Conservation (phyloP, 2,329 filamentous ascomycete genomes). For the Sordariomycetes sp. region DNA sequence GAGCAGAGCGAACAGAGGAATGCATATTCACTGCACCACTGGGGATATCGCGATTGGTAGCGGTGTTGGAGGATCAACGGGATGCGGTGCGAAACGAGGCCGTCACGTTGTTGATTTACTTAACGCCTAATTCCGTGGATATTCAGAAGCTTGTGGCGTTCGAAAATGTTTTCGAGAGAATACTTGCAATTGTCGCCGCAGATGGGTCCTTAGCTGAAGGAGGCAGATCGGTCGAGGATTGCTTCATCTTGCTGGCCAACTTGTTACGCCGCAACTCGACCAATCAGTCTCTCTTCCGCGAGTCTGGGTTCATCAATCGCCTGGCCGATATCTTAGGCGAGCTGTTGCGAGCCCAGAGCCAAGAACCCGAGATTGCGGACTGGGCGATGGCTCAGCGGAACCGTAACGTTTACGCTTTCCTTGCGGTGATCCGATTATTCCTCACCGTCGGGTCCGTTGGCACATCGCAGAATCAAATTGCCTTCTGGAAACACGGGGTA, state of each 20-base stretch:
- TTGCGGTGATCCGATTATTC: slow-evolving; percentile 82
- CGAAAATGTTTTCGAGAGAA: slow-evolving; percentile 81
- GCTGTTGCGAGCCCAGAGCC: slow-evolving; percentile 41
- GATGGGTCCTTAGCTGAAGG: slow-evolving; percentile 80
- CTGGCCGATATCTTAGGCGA: slow-evolving; percentile 61
- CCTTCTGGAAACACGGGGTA: slow-evolving; percentile 77
- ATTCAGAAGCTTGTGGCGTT: slow-evolving; percentile 94
- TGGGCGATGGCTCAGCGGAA: slow-evolving; percentile 75
- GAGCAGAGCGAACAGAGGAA: slow-evolving; percentile 88
- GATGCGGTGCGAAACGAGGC: slow-evolving; percentile 86
- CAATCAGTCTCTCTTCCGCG: slow-evolving; percentile 89
- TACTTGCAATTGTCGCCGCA: slow-evolving; percentile 71
- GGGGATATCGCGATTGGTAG: slow-evolving; percentile 79
- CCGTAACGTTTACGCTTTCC: slow-evolving; percentile 83
- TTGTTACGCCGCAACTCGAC: slow-evolving; percentile 78
- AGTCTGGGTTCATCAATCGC: slow-evolving; percentile 72
- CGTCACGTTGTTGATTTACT: slow-evolving; percentile 74
- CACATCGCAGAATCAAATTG: slow-evolving; percentile 73
- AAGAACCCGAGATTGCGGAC: slow-evolving; percentile 51
- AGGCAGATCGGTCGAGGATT: slow-evolving; percentile 84
- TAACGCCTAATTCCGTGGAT: slow-evolving; percentile 79
- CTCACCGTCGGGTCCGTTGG: slow-evolving; percentile 71
- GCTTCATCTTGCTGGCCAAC: slow-evolving; percentile 82
- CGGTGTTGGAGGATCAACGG: slow-evolving; percentile 71
- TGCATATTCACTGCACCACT: slow-evolving; percentile 84